Base-by-base conservation (phyloP, 2,329 filamentous ascomycete species). In the Juglanconis sp. region DNA sequence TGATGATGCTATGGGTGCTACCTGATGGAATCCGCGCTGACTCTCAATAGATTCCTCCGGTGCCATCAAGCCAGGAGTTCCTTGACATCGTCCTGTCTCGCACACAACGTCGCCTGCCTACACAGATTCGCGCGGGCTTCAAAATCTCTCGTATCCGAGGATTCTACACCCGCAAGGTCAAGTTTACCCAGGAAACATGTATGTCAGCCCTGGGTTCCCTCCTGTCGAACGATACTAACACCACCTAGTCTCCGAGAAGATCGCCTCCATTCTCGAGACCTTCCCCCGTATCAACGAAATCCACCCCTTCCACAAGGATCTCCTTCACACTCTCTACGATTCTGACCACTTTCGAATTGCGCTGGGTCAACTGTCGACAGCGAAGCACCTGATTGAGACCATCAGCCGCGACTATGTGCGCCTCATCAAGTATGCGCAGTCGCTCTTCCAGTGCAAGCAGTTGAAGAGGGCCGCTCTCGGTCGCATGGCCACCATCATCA, bases 281-380 rank as follows among this genome's bases (percentile, higher is more conserved):
- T 97, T 99, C 72, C 95, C 95, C 58, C 87, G 93, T 61, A 83
- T 99, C 57, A 88, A 92, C 73, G 95, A 99, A 73, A 49, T 65
- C 32, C 67, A 73, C 50, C 66, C 69, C 5, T 68, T 70, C 63
- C 67, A 72, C 63, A 79, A 90, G 78, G 88, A 92, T 77, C 80
- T 96, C 71, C 89, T 99, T 79, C 98, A 99, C 80, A 98, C 95
- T 24, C 88, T 99, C 50, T 99, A 98, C 81, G 94, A 97, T 86
- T 91, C 92, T 75, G 94, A 99, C 81, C 92, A 96, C 75, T 98
- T 98, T 81, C 87, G 90, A 69, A 98, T 99, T 70, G 95, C 96
- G 40, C 89, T 99, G 40, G 96, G 95, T 63, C 95, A 98, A 76
- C 81, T 99, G 50, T 96, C 92, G 48, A 98, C 95, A 4, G 95